Conservation (phyloP, 768 basidiomycete genomes). For the Amylocystis lapponica region DNA sequence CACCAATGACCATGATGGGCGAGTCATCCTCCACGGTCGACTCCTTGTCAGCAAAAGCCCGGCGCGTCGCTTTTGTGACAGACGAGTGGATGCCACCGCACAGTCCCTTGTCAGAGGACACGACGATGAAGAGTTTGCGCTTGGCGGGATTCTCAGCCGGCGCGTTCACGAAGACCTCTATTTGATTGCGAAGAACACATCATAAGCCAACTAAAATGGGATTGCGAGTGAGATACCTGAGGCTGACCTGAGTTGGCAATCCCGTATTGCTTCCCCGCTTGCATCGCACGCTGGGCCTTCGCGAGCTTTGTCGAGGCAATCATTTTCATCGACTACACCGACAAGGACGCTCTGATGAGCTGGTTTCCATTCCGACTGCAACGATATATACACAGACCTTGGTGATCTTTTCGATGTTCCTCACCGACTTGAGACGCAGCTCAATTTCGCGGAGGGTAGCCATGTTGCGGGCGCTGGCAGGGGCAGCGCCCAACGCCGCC, state of each 20-base stretch:
- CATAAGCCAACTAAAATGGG: neutral
- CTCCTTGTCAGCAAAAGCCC: constrained; percentile 50
- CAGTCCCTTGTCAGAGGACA: constrained; percentile 98
- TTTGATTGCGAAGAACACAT: neutral
- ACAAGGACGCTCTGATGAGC: neutral
- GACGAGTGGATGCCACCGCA: constrained; percentile 99
- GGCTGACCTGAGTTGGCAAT: constrained; percentile 80
- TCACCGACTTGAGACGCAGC: constrained; percentile 90
- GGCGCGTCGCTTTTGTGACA: constrained; percentile 84
- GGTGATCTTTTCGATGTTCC: constrained; percentile 99
- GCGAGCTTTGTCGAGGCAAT: constrained; percentile 96
- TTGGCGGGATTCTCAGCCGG: constrained; percentile 60
- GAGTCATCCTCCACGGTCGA: constrained; percentile 51
- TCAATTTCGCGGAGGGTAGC: constrained; percentile 98
- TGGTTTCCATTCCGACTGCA: neutral
- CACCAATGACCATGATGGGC: constrained; percentile 83
- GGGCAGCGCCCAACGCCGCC: constrained; percentile 32
- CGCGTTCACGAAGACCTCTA: constrained; percentile 85
- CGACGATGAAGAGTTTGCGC: constrained; percentile 85
- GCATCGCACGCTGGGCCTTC: constrained; percentile 94
- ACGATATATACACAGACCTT: constrained; percentile 97
- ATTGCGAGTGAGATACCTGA: neutral
- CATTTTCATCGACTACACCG: constrained; percentile 90
- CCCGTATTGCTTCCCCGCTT: constrained; percentile 88
- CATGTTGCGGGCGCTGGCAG: constrained; percentile 72